These are phyloP conservation scores for Blepharisma stoltei DNA, from an alignment of 73 alveolate species.

Conservation along the genomic window DNA sequence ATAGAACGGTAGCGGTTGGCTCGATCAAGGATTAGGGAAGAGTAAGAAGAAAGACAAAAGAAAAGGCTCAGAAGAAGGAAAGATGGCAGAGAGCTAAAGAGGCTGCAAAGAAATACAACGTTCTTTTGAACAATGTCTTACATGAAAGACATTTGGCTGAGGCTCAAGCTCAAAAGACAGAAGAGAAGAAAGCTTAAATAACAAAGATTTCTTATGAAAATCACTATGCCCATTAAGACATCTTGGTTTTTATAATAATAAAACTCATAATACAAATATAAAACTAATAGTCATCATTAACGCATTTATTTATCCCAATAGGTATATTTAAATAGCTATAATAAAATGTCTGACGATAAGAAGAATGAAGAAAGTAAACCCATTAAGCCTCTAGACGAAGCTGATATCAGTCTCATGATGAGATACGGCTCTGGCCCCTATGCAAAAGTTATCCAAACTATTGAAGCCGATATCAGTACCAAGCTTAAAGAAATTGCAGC, in stretches of 20 bases:
- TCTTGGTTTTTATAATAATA: too few species aligned
- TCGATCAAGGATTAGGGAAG: too few species aligned
- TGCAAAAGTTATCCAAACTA: conserved; percentile 68
- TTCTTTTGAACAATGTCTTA: background rate
- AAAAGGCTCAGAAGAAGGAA: conserved; percentile 25
- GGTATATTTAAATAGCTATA: too few species aligned
- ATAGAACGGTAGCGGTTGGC: too few species aligned
- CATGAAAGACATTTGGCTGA: conserved; percentile 26
- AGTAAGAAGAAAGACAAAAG: conserved; percentile 23
- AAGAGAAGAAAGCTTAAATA: too few species aligned
- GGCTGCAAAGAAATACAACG: conserved; percentile 23
- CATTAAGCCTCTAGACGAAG: conserved; percentile 65
- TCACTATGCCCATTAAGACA: too few species aligned
- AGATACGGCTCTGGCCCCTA: conserved; percentile 97
- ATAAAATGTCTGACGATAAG: too few species aligned
- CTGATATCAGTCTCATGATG: conserved; percentile 82
- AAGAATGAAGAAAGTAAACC: background rate
- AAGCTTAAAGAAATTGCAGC: conserved; percentile 69
- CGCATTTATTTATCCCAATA: too few species aligned
- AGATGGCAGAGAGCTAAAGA: conserved; percentile 27
- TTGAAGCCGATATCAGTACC: conserved; percentile 82
- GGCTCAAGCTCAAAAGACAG: background rate
- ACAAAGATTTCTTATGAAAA: too few species aligned
- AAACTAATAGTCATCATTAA: too few species aligned
- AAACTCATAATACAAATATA: too few species aligned